A percentile compares a stretch with the other conserved stretches of the same genome.
phyloP scores from a whole-genome alignment of 2,329 filamentous ascomycete species.

The Huntiella bhutanensis region DNA sequence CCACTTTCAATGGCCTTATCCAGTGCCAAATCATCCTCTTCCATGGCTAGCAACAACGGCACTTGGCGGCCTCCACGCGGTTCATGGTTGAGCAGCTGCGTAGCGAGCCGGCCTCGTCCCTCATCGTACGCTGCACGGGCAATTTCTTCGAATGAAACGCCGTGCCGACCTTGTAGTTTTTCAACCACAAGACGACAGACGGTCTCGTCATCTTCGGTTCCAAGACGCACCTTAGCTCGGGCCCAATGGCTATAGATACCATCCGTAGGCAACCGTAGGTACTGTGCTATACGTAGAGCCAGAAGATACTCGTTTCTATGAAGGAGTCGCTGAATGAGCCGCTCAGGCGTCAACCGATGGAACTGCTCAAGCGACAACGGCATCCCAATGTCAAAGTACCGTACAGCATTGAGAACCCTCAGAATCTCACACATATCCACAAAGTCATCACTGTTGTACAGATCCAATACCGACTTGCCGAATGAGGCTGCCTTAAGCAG shows the following conservation, averaged over 20 bases:
- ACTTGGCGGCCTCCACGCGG: slow-evolving; percentile 92
- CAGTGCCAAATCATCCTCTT: slow-evolving; percentile 82
- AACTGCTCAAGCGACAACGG: slow-evolving; percentile 90
- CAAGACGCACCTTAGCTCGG: slow-evolving; percentile 74
- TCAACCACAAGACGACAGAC: slow-evolving; percentile 77
- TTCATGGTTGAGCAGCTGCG: slow-evolving; percentile 80
- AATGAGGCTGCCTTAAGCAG: slow-evolving; percentile 93
- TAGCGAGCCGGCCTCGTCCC: slow-evolving; percentile 73
- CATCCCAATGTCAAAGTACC: slow-evolving; percentile 78
- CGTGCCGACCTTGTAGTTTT: slow-evolving; percentile 68
- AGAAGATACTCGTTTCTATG: slow-evolving; percentile 83
- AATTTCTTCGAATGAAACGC: slow-evolving; percentile 90
- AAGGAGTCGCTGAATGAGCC: slow-evolving; percentile 66
- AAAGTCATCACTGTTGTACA: slow-evolving; percentile 97
- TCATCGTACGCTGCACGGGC: slow-evolving; percentile 87
- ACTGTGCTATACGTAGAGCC: slow-evolving; percentile 72
- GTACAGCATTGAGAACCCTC: slow-evolving; percentile 77
- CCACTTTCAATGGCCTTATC: slow-evolving; percentile 95
- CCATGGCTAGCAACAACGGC: slow-evolving; percentile 79
- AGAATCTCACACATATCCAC: slow-evolving; percentile 95
- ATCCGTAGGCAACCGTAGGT: slow-evolving; percentile 69
- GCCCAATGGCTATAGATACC: slow-evolving; percentile 95
- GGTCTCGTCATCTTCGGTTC: slow-evolving; percentile 68
- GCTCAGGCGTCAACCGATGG: slow-evolving; percentile 72
- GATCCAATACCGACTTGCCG: slow-evolving; percentile 88